Conservation (phyloP, 768 basidiomycete species). For the Leucogyrophana mollusca region DNA sequence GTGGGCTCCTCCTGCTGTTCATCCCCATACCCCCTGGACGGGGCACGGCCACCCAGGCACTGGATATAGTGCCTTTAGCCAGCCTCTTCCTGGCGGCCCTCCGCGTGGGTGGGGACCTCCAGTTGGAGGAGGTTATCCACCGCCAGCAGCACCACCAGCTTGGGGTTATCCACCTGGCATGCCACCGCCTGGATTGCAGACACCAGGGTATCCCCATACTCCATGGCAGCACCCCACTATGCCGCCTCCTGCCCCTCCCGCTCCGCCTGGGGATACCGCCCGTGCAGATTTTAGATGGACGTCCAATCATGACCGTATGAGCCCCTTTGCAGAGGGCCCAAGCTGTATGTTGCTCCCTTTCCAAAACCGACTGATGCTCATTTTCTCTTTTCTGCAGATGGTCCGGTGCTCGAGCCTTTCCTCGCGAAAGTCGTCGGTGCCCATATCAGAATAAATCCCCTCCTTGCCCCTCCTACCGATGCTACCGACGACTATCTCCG, state of each 20-base stretch:
- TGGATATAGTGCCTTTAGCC: constrained; percentile 27
- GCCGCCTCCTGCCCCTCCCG: constrained; percentile 18
- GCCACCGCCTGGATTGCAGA: constrained; percentile 19
- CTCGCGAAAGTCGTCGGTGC: constrained; percentile 50
- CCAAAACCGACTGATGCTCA: not conserved
- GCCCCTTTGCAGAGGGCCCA: constrained; percentile 38
- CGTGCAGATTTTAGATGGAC: constrained; percentile 28
- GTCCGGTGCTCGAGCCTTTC: constrained; percentile 68
- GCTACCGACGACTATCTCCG: constrained; percentile 50
- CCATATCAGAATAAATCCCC: constrained; percentile 54
- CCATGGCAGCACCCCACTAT: constrained; percentile 18
- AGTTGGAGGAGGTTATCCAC: constrained; percentile 7
- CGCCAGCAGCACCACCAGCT: constrained; percentile 21
- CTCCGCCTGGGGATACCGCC: constrained; percentile 20
- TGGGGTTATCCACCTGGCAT: constrained; percentile 18
- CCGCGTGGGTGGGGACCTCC: constrained; percentile 20
- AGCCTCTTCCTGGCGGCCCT: constrained; percentile 27
- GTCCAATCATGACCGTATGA: constrained; percentile 29
- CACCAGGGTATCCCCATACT: constrained; percentile 14
- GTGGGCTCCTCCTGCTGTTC: constrained; percentile 22
- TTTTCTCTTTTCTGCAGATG: constrained; percentile 43
- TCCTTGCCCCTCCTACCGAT: constrained; percentile 49
- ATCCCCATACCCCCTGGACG: constrained; percentile 19
- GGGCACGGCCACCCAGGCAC: constrained; percentile 19
- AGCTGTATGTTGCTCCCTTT: constrained; percentile 34